Evolutionary conservation across 441 rosid species (phyloP).

Genomic region (Populus tomentosa): DNA sequence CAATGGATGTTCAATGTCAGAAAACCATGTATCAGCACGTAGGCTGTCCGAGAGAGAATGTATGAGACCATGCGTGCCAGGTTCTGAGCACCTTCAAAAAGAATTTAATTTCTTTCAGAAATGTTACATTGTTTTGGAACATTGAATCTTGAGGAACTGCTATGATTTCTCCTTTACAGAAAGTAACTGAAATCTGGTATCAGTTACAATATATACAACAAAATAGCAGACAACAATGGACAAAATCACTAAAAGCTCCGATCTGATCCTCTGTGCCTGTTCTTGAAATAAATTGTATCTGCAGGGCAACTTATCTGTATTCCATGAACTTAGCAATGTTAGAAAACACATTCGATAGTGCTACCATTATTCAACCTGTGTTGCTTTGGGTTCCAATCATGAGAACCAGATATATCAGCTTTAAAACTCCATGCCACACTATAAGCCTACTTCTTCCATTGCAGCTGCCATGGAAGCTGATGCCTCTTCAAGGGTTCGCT

Average conservation of each 20-base stretch:
- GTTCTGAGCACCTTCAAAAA: background rate
- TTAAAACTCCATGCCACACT: conserved; percentile 11
- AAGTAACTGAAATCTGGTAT: background rate
- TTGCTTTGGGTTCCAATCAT: background rate
- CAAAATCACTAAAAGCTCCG: background rate
- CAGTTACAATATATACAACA: background rate
- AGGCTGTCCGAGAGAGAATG: background rate
- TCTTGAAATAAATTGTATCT: background rate
- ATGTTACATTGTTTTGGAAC: background rate
- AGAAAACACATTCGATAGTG: background rate
- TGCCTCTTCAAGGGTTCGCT: conserved; percentile 92
- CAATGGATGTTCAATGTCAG: background rate
- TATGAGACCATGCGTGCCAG: background rate
- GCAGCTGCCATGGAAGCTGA: conserved; percentile 94
- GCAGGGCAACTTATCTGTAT: background rate
- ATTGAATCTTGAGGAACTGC: background rate
- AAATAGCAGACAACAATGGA: background rate
- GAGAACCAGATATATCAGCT: background rate
- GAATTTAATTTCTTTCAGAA: background rate
- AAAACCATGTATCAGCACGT: background rate
- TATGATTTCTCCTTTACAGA: background rate
- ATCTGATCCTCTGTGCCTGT: background rate
- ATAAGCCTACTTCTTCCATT: conserved; percentile 45
- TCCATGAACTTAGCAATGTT: background rate
- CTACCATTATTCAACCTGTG: background rate